These are phyloP conservation scores for Cupressus sempervirens DNA, from an alignment of 75 land plant species.

Conservation along the genomic window DNA sequence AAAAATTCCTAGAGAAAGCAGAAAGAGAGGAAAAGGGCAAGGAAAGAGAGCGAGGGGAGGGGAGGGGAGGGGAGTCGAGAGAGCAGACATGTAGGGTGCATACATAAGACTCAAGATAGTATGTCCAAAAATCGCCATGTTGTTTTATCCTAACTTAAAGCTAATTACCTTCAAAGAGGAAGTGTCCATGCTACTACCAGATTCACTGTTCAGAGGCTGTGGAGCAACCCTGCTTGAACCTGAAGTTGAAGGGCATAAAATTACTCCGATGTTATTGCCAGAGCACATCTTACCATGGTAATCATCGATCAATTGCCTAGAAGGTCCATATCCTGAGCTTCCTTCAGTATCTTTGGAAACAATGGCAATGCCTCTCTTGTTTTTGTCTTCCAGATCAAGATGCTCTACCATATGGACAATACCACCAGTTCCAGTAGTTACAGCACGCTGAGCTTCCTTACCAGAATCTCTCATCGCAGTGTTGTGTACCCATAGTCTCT, in stretches of 20 bases:
- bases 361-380: conserved; percentile 10
- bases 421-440: conserved; percentile 47
- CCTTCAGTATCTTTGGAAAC: conserved; percentile 7
- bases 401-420: conserved; percentile 46
- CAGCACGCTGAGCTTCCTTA: conserved; percentile 46
- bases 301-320: conserved; percentile 7
- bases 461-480: conserved; percentile 31
- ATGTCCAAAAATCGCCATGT: not conserved
- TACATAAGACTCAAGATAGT: not conserved
- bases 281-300: conserved; percentile 6
- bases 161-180: conserved; percentile 1
- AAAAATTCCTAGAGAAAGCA: no score
- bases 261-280: conserved; percentile 9
- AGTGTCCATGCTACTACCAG: not conserved
- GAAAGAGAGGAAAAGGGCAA: not conserved
- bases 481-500: conserved; percentile 65
- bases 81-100: not conserved
- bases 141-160: not conserved
- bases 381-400: conserved; percentile 30
- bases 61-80: not conserved
- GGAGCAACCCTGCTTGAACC: conserved; percentile 22
- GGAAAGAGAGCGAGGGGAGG: not conserved
- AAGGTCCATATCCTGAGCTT: conserved; percentile 13
- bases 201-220: conserved; percentile 4
- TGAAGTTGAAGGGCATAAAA: conserved; percentile 35